A percentile compares a stretch with the other conserved stretches of the same genome.
Conservation (phyloP, 2,329 filamentous ascomycete genomes). For the Aspergillus sp. region DNA sequence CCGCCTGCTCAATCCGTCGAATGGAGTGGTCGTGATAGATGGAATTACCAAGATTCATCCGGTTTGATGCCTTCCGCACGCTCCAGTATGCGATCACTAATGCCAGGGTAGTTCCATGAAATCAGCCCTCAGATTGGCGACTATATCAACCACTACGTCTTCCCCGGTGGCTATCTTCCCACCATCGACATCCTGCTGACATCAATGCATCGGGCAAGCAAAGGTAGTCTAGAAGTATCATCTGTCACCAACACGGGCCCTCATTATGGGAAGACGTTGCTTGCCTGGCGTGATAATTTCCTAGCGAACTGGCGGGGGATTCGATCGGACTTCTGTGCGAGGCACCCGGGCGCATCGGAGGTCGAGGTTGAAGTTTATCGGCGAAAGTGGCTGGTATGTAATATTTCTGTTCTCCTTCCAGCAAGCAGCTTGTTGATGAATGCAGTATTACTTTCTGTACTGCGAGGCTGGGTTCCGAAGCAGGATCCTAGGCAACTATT, state of each 20-base stretch:
- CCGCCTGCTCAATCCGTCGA: constrained; percentile 60
- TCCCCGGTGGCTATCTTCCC: constrained; percentile 72
- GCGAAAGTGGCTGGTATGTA: constrained; percentile 62
- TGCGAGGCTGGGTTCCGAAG: constrained; percentile 72
- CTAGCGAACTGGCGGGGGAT: constrained; percentile 63
- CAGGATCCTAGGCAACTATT: constrained; percentile 70
- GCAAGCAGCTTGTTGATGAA: background rate
- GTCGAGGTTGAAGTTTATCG: constrained; percentile 66
- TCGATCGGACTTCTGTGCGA: constrained; percentile 56
- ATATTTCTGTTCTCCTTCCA: background rate
- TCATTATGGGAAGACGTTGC: constrained; percentile 69
- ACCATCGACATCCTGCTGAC: constrained; percentile 57
- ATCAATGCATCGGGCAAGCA: constrained; percentile 61
- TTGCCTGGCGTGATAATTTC: constrained; percentile 68
- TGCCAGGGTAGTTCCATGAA: constrained; percentile 50
- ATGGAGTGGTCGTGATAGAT: constrained; percentile 69
- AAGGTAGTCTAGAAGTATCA: constrained; percentile 65
- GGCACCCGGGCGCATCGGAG: constrained; percentile 61
- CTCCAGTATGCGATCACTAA: background rate
- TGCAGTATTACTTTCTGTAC: constrained; percentile 70
- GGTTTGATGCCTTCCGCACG: constrained; percentile 16
- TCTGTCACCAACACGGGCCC: constrained; percentile 70
- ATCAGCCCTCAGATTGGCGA: constrained; percentile 67
- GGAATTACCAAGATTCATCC: constrained; percentile 75
- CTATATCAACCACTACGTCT: constrained; percentile 76